Percentiles rank a stretch among this genome's conserved stretches.
Evolutionary conservation across 768 basidiomycete genomes (phyloP).

Genomic region (Termitomyces sp.): DNA sequence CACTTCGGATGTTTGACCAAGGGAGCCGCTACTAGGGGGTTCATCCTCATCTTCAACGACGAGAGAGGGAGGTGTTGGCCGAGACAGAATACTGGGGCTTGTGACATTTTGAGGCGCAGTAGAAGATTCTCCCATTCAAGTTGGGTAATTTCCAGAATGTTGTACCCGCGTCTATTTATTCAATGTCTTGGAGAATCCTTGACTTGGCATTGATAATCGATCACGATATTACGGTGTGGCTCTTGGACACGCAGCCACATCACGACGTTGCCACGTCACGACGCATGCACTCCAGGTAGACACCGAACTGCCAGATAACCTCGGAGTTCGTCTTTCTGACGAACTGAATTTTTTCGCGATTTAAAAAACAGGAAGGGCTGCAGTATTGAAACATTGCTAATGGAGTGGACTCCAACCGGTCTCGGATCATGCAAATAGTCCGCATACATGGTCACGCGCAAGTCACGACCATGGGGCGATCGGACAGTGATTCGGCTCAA

Average conservation of each 20-base stretch:
- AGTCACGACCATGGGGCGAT: not conserved
- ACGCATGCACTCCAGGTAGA: too few relatives aligned
- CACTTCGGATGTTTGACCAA: conserved; percentile 27
- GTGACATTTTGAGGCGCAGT: not conserved
- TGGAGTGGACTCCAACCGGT: not conserved
- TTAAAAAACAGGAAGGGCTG: not conserved
- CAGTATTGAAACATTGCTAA: not conserved
- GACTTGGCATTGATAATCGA: not conserved
- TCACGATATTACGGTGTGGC: not conserved
- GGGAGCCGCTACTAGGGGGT: conserved; percentile 36
- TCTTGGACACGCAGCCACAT: not conserved
- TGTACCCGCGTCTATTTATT: not conserved
- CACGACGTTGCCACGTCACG: too few relatives aligned
- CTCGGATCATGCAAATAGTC: not conserved
- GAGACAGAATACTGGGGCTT: conserved; percentile 16
- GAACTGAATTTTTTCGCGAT: not conserved
- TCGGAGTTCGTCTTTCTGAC: too few relatives aligned
- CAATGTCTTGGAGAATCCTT: not conserved
- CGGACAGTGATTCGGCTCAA: too few relatives aligned
- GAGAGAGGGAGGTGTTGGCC: conserved; percentile 23
- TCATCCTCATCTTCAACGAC: conserved; percentile 36
- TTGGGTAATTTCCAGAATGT: not conserved
- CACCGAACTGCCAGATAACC: not conserved
- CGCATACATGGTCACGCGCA: not conserved
- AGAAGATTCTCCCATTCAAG: conserved; percentile 1